Evolutionary conservation across 257 asterid genomes (phyloP), one percentile per base, ranked within the genome.

Genomic region (Primulina huaijiensis): DNA sequence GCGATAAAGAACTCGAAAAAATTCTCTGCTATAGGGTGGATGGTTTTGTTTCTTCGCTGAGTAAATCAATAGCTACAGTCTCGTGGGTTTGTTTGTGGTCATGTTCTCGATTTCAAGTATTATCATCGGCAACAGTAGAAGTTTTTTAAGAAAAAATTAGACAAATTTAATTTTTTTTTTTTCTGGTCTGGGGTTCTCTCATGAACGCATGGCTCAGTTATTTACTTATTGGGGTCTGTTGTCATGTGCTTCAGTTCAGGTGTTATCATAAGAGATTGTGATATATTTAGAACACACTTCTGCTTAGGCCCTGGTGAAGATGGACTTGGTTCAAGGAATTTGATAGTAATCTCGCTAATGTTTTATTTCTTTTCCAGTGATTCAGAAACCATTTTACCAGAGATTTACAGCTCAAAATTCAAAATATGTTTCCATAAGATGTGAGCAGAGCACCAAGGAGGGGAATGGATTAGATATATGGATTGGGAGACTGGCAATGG

Each of bases 401-500:
- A 71, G 69, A 46, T 76, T 70, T 38, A 60, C 76, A 14, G 71
- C 62, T 50, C 56, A 62, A 56, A 77, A 60, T 63, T 73, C 88
- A 20, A 76, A 68, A 65, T 70, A 81, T 43, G 55, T 82, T 34
- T 74, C 88, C 30, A 68, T 92, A 67, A 82, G 87, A 81, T 90
- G 97, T 37, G 95, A 86, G 79, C 98, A 85, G 89, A 84, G 84
- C 75, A 72, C 83, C 52, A 82, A 92, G 57, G 90, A 75, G 1
- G 87, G 89, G 31, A 69, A 66, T 67, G 80, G 89, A 66, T 60
- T 93, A 72, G 96, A 93, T 38, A 80, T 90, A 65, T 93, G 99
- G 96, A 86, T 87, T 34, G 99, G 97, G 37, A 85, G 96, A 46
- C 60, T 89, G 2, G 97, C 97, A 20, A 93, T 93, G 97, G 38